A percentile compares a stretch with the other conserved stretches of the same genome.
These are phyloP conservation scores for Wickerhamiella dianesei DNA, from an alignment of 805 yeast genomes.

Conservation along the genomic window DNA sequence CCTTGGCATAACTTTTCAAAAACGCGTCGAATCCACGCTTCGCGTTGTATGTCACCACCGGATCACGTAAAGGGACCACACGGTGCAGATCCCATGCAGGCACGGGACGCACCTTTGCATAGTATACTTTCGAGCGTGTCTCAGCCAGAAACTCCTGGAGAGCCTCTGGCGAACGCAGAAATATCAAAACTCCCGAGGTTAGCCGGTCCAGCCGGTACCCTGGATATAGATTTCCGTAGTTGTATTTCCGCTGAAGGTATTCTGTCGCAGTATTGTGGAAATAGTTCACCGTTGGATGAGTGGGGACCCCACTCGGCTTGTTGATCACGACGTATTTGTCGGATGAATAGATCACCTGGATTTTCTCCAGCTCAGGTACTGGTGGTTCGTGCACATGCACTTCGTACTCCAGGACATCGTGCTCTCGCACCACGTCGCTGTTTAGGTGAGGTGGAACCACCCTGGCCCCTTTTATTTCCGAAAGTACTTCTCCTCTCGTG, in stretches of 20 bases:
- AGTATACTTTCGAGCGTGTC: constrained; percentile 9
- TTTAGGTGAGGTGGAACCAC: constrained; percentile 2
- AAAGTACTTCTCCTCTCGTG: constrained; percentile 7
- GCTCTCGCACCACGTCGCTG: constrained; percentile 43
- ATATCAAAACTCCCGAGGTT: constrained; percentile 20
- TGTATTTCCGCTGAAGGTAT: constrained; percentile 5
- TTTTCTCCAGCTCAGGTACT: constrained; percentile 42
- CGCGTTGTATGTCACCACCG: constrained; percentile 16
- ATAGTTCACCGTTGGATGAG: constrained; percentile 83
- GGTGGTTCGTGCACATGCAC: constrained; percentile 87
- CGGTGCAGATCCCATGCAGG: neutral
- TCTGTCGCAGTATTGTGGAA: constrained; percentile 39
- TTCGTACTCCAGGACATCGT: constrained; percentile 67
- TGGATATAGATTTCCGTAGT: constrained; percentile 14
- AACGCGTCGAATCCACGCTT: constrained; percentile 17
- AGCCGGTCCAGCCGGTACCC: constrained; percentile 20
- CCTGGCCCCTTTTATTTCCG: constrained; percentile 13
- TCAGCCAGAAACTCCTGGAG: constrained; percentile 5
- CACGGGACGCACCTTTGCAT: constrained; percentile 8
- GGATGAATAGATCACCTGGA: constrained; percentile 47
- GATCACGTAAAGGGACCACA: constrained; percentile 3
- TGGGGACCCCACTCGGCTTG: constrained; percentile 89
- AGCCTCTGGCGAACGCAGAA: constrained; percentile 12
- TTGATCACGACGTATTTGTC: constrained; percentile 66
- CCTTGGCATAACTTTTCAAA: neutral